Evolutionary conservation across 441 rosid species (phyloP), one percentile per base, ranked within the genome.

Genomic region (Bocquillonia castaneifolia): DNA sequence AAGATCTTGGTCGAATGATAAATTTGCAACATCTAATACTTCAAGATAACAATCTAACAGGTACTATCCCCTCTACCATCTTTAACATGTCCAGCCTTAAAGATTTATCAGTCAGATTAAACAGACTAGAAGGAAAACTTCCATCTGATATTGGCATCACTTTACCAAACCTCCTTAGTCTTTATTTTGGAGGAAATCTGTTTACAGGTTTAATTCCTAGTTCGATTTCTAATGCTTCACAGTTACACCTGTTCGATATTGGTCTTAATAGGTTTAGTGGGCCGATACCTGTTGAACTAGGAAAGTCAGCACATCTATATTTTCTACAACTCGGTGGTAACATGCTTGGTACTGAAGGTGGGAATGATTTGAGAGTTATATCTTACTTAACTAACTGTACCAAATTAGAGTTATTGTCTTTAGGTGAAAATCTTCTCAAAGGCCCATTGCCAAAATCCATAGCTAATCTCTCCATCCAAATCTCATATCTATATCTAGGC

Each of bases 401-500:
- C 18, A 47, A 22, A 47, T 32, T 64, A 20, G 18, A 48, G 8
- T 10, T 3, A 12, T 3, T 64, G 44, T 14, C n/a, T 13, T 3
- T 64, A 6, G 67, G 44, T 10, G 14, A 0, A 26, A 64, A 48
- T 64, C 6, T 29, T 20, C 45, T 64, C 13, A 34, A 50, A 20
- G 68, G 68, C 10, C 54, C 57, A 48, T 32, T 64, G 14, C 68
- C 68, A 1, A 10, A 64, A 4, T 13, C 68, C 20, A 48, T 64
- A 32, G 68, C 45, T n/a, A 64, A 64, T 50, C 68, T 64, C 3
- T 64, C 68, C 28, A 5, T 22, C 6, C 55, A 23, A 48, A 64
- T 50, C 12, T 14, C 10, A 12, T 48, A 20, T 23, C 7, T 64
- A 3, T 34, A 40, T 13, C 4, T 64, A 20, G 45, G 47, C 5